Conservation (phyloP, 2,329 filamentous ascomycete genomes). For the Fusarium redolens region DNA sequence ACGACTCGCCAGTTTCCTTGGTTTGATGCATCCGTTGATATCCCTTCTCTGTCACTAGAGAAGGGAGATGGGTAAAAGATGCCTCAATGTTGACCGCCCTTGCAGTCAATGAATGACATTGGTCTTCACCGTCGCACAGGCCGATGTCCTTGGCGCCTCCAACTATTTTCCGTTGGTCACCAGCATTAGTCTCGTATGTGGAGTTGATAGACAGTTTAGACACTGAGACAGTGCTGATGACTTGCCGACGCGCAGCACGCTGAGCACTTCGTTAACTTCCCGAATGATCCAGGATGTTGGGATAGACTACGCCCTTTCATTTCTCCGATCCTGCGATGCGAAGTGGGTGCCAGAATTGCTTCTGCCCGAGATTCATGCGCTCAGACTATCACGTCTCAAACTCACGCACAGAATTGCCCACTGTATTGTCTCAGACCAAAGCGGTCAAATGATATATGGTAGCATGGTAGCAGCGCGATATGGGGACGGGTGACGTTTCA, state of each 20-base stretch:
- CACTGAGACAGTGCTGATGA: conserved; percentile 35
- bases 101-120: background rate
- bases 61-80: background rate
- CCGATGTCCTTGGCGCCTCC: conserved; percentile 17
- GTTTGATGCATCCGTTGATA: conserved; percentile 1
- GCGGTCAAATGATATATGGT: conserved; percentile 34
- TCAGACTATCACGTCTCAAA: conserved; percentile 23
- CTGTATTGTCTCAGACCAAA: conserved; percentile 33
- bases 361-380: conserved; percentile 3
- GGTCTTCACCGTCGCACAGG: conserved; percentile 2
- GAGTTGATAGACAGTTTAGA: conserved; percentile 4
- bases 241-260: conserved; percentile 18
- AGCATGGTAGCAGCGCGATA: conserved; percentile 10
- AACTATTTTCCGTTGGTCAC: conserved; percentile 1
- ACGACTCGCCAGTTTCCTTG: conserved; percentile 25
- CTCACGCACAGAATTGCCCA: conserved; percentile 7
- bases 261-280: conserved; percentile 13
- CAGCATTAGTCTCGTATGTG: background rate
- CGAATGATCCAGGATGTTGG: conserved; percentile 5
- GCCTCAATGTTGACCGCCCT: conserved; percentile 12
- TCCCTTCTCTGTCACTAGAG: background rate
- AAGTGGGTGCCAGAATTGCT: conserved; percentile 7
- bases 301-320: background rate
- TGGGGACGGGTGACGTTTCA: conserved; percentile 25
- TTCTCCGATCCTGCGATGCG: conserved; percentile 19